phyloP scores from a whole-genome alignment of 2,329 filamentous ascomycete species.

The Colletotrichum limetticola region DNA sequence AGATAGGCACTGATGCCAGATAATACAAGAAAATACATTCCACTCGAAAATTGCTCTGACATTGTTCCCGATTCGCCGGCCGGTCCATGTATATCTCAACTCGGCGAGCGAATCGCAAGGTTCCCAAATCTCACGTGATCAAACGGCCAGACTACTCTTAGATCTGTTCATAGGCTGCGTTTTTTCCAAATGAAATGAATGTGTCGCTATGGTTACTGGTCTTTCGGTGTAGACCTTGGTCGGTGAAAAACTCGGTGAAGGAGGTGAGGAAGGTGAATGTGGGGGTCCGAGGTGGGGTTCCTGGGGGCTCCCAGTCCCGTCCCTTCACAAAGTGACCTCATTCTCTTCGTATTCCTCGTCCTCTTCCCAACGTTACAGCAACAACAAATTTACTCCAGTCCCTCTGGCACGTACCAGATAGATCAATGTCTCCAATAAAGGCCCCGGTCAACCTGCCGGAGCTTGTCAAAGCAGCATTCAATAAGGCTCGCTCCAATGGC shows the following conservation, averaged over 20 bases:
- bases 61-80: not conserved
- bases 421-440: constrained; percentile 51
- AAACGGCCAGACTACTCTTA: too few relatives aligned
- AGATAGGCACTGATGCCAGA: not conserved
- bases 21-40: not conserved
- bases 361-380: not conserved
- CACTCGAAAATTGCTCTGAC: not conserved
- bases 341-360: not conserved
- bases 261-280: not conserved
- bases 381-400: not conserved
- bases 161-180: too few relatives aligned
- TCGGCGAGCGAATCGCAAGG: not conserved
- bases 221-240: not conserved
- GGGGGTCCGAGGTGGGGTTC: not conserved
- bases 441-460: constrained; percentile 60
- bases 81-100: not conserved
- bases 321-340: not conserved
- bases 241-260: not conserved
- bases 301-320: not conserved
- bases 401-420: constrained; percentile 43
- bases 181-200: not conserved
- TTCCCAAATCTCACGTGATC: too few relatives aligned
- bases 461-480: constrained; percentile 62
- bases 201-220: not conserved
- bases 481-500: constrained; percentile 56